phyloP scores from a whole-genome alignment of 371 early-diverging fungal species.

The Phascolomyces articulosus region DNA sequence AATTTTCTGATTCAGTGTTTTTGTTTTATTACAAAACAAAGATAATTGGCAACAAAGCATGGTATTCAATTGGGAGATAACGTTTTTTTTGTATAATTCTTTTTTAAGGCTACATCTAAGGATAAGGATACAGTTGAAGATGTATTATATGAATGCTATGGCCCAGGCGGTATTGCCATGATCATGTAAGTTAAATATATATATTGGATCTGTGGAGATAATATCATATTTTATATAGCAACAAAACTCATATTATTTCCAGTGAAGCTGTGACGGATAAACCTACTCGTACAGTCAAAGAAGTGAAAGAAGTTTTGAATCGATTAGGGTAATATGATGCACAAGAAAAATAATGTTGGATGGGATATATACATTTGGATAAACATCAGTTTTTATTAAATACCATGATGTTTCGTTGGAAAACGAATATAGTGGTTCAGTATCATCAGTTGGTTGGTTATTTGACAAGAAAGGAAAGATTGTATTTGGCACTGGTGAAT shows the following conservation, averaged over 20 bases:
- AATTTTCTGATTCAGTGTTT: too few relatives aligned
- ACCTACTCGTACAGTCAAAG: constrained; percentile 68
- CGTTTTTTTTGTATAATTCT: background rate
- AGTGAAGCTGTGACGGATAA: constrained; percentile 69
- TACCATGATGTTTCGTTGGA: too few relatives aligned
- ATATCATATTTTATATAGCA: background rate
- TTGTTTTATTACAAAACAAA: too few relatives aligned
- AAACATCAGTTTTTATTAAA: too few relatives aligned
- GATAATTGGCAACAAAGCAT: too few relatives aligned
- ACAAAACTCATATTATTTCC: background rate
- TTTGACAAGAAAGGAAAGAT: constrained; percentile 65
- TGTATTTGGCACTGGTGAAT: constrained; percentile 42
- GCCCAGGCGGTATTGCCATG: constrained; percentile 65
- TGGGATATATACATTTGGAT: too few relatives aligned
- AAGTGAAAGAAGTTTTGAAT: constrained; percentile 65
- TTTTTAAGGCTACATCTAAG: constrained; percentile 25
- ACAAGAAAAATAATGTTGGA: too few relatives aligned
- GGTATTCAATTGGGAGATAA: too few relatives aligned
- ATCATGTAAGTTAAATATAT: constrained; percentile 52
- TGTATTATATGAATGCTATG: constrained; percentile 70
- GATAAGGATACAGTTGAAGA: constrained; percentile 49
- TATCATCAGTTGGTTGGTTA: constrained; percentile 61
- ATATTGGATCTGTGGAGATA: too few relatives aligned
- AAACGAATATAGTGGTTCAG: constrained; percentile 49
- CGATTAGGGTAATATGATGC: constrained; percentile 55